These are phyloP conservation scores for Scytalidium lignicola DNA, from an alignment of 2,329 filamentous ascomycete genomes.

Conservation along the genomic window DNA sequence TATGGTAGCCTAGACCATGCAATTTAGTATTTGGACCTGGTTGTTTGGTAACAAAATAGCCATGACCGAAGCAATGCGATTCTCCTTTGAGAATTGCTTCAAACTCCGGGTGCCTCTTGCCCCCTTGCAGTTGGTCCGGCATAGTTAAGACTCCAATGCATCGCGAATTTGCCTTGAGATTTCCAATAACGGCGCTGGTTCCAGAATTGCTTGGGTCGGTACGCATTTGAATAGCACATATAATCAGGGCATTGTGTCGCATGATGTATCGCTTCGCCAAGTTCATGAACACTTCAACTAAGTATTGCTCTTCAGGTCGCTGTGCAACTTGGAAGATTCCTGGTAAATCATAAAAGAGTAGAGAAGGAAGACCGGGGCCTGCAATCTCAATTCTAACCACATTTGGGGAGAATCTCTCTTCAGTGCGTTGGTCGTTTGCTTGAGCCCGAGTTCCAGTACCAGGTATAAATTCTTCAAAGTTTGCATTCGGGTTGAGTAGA, in stretches of 20 bases:
- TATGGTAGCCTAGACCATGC: constrained; percentile 30
- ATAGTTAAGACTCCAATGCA: constrained; percentile 80
- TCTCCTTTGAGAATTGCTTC: constrained; percentile 55
- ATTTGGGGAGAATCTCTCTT: constrained; percentile 76
- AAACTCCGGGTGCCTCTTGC: constrained; percentile 52
- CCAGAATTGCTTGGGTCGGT: constrained; percentile 71
- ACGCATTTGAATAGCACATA: constrained; percentile 74
- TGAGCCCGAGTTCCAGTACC: constrained; percentile 30
- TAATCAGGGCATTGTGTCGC: constrained; percentile 65
- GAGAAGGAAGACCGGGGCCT: constrained; percentile 62
- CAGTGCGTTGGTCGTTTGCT: constrained; percentile 31
- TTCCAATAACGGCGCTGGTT: constrained; percentile 59
- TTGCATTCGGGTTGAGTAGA: constrained; percentile 60
- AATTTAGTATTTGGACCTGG: constrained; percentile 36
- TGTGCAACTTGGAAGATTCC: constrained; percentile 72
- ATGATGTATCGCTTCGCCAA: constrained; percentile 66
- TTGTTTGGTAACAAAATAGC: constrained; percentile 73
- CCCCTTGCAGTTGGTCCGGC: constrained; percentile 63
- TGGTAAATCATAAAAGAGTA: constrained; percentile 82
- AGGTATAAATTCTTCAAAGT: constrained; percentile 39
- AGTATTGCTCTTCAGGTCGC: constrained; percentile 55
- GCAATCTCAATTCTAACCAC: constrained; percentile 72
- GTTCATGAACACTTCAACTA: constrained; percentile 68
- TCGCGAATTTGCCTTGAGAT: constrained; percentile 49
- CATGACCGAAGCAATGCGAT: constrained; percentile 60